These are phyloP conservation scores for Cucumis melo DNA, from an alignment of 306 rosid genomes.

Conservation along the genomic window DNA sequence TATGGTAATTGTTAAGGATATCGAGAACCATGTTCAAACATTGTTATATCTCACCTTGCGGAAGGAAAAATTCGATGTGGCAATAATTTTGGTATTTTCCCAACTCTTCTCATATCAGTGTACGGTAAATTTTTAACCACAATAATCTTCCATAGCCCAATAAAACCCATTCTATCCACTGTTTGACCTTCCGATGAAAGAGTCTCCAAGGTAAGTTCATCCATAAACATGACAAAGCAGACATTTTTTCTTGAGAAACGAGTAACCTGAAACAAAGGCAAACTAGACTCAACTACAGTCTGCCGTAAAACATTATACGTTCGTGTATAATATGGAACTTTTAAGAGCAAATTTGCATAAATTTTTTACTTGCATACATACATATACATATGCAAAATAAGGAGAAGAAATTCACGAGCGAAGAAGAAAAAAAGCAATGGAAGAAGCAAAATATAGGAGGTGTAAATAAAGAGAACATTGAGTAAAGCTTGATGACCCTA, in stretches of 20 bases:
- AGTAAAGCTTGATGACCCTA: neutral
- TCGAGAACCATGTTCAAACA: neutral
- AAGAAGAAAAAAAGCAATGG: no score
- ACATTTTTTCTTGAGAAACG: slow-evolving; percentile 83
- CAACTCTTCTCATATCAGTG: slow-evolving; percentile 86
- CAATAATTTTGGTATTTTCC: slow-evolving; percentile 89
- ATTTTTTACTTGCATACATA: neutral
- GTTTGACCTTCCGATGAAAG: slow-evolving; percentile 68
- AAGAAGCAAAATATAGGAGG: neutral
- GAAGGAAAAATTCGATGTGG: slow-evolving; percentile 92
- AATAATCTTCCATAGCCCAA: slow-evolving; percentile 91
- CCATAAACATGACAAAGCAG: slow-evolving; percentile 86
- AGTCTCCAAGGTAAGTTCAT: slow-evolving; percentile 53
- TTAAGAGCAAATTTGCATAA: neutral
- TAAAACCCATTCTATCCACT: slow-evolving; percentile 74
- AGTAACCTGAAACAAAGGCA: slow-evolving; percentile 54
- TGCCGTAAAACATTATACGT: neutral
- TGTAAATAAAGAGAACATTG: neutral
- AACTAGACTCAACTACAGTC: neutral
- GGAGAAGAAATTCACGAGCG: neutral
- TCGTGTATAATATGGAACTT: neutral
- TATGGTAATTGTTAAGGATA: neutral
- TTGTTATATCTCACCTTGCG: slow-evolving; percentile 57
- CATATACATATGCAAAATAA: neutral
- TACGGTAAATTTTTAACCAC: slow-evolving; percentile 74